Conservation (phyloP, 805 yeast genomes). For the Cyberlindnera mississippiensis region DNA sequence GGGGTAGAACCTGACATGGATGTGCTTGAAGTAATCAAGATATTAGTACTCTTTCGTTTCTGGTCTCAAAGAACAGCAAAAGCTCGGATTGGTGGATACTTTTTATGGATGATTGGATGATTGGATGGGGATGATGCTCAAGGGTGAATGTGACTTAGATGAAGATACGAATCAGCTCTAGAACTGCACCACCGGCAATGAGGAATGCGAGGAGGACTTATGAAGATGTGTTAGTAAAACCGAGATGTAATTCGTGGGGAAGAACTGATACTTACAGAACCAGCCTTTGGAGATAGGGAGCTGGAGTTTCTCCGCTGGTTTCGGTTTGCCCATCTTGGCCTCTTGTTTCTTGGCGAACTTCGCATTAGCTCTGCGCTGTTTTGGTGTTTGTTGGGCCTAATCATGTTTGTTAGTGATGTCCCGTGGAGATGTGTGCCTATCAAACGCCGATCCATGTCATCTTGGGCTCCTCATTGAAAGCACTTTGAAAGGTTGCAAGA, state of each 20-base stretch:
- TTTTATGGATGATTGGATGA: neutral
- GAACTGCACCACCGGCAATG: slow-evolving; percentile 76
- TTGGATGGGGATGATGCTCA: neutral
- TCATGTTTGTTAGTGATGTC: neutral
- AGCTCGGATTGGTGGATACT: neutral
- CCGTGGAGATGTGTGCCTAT: neutral
- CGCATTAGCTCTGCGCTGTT: slow-evolving; percentile 82
- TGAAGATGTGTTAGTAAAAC: slow-evolving; percentile 17
- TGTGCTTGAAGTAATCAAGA: no score
- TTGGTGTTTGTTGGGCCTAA: slow-evolving; percentile 77
- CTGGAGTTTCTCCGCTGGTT: slow-evolving; percentile 36
- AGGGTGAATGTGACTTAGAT: slow-evolving; percentile 32
- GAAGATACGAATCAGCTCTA: slow-evolving; percentile 59
- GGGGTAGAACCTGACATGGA: no score
- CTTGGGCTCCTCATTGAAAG: no score
- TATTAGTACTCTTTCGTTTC: no score
- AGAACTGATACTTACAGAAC: slow-evolving; percentile 45
- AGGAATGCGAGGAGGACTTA: slow-evolving; percentile 53
- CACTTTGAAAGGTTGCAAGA: no score
- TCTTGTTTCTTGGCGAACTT: slow-evolving; percentile 74
- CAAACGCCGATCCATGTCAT: no score
- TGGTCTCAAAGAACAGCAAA: neutral
- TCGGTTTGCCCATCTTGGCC: slow-evolving; percentile 72
- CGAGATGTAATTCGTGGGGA: neutral
- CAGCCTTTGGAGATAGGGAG: slow-evolving; percentile 61